These are phyloP conservation scores for Beauveria australis DNA, from an alignment of 2,329 filamentous ascomycete genomes.

Conservation along the genomic window DNA sequence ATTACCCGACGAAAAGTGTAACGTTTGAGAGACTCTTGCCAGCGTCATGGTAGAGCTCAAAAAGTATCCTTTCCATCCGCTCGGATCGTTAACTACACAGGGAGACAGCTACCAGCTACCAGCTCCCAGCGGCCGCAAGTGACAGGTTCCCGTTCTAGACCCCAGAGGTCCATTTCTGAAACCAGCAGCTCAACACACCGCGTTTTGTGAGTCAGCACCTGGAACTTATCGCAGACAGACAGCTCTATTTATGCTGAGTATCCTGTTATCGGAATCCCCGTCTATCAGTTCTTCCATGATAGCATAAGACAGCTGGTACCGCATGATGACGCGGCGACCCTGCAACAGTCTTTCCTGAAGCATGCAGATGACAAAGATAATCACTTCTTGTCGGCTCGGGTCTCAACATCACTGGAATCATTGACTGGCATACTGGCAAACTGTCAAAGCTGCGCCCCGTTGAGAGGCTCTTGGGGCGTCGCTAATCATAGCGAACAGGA, in stretches of 20 bases:
- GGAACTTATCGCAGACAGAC: conserved; percentile 12
- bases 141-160: neutral
- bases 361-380: conserved; percentile 38
- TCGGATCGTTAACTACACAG: neutral
- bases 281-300: conserved; percentile 17
- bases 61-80: neutral
- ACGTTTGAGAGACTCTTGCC: neutral
- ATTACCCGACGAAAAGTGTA: neutral
- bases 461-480: conserved; percentile 4
- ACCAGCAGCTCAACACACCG: neutral
- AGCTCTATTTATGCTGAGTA: conserved; percentile 21
- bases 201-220: neutral
- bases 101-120: too few species aligned
- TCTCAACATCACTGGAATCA: conserved; percentile 30
- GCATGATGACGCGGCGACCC: too few species aligned
- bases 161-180: neutral
- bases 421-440: conserved; percentile 11
- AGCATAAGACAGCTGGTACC: too few species aligned
- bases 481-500: neutral
- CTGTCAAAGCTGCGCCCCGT: neutral
- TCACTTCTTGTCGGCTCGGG: conserved; percentile 34
- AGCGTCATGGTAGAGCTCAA: neutral
- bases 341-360: conserved; percentile 15
- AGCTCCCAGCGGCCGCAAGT: neutral
- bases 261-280: conserved; percentile 19